phyloP scores from a whole-genome alignment of 1,139 yeast species.

The Zygosaccharomyces sapae region DNA sequence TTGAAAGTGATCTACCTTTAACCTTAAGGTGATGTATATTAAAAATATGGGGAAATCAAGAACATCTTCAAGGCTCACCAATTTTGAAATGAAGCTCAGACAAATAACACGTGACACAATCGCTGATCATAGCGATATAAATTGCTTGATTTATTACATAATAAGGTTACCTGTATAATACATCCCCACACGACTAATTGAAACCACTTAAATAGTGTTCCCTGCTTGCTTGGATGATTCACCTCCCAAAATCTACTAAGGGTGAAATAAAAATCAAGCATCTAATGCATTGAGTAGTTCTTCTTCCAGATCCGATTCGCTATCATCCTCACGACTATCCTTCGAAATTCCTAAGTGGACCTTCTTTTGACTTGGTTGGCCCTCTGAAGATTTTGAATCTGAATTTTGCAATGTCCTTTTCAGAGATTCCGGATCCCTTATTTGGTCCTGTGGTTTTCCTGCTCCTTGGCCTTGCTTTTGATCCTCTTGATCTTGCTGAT shows the following conservation, averaged over 20 bases:
- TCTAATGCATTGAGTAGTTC: conserved; percentile 38
- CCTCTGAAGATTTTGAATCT: neutral
- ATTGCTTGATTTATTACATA: conserved; percentile 1
- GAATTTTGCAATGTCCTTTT: neutral
- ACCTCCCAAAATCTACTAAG: too few species aligned
- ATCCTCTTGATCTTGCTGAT: conserved; percentile 3
- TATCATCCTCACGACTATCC: conserved; percentile 20
- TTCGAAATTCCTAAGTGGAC: conserved; percentile 6
- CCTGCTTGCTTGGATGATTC: too few species aligned
- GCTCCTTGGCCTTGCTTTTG: neutral
- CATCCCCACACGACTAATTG: neutral
- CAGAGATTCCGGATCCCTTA: neutral
- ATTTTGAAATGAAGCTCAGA: neutral
- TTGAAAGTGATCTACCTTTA: neutral
- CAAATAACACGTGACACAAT: conserved; percentile 1
- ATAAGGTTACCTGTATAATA: conserved; percentile 5
- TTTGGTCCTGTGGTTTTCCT: neutral
- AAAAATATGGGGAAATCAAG: neutral
- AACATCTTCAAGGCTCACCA: neutral
- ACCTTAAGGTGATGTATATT: neutral
- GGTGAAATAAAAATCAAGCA: conserved; percentile 3
- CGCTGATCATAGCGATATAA: neutral
- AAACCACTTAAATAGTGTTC: too few species aligned
- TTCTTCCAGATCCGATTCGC: conserved; percentile 40
- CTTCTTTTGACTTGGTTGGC: conserved; percentile 8